These are phyloP conservation scores for Tolypocladium amazonense DNA, from an alignment of 2,329 filamentous ascomycete genomes.

Conservation along the genomic window DNA sequence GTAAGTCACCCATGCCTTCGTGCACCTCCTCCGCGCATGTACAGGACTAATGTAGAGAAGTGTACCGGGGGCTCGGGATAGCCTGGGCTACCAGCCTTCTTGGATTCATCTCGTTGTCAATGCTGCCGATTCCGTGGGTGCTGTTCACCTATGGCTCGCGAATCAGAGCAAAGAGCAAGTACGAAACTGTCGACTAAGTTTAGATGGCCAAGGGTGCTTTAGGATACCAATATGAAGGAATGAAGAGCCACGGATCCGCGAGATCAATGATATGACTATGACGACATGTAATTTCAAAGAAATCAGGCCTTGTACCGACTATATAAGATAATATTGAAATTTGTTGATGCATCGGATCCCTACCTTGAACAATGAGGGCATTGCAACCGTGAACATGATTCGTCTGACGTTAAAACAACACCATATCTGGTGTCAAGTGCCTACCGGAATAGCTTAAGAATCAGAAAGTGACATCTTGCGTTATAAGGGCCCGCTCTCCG, in stretches of 20 bases:
- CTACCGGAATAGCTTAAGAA: too few species aligned
- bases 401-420: not conserved
- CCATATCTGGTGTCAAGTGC: too few species aligned
- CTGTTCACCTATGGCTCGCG: constrained; percentile 37
- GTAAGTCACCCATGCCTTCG: constrained; percentile 17
- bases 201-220: not conserved
- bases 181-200: constrained; percentile 21
- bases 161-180: constrained; percentile 28
- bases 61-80: constrained; percentile 33
- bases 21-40: not conserved
- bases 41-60: constrained; percentile 13
- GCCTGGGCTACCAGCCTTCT: constrained; percentile 36
- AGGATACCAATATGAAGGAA: too few species aligned
- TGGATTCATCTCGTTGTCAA: constrained; percentile 32
- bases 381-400: not conserved
- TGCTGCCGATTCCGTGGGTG: constrained; percentile 42
- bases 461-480: not conserved
- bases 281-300: too few species aligned
- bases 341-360: too few species aligned
- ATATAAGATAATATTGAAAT: too few species aligned
- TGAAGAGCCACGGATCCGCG: too few species aligned
- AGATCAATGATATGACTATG: too few species aligned
- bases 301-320: too few species aligned
- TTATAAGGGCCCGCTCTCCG: not conserved
- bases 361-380: too few species aligned